Conservation (phyloP, 2,329 filamentous ascomycete genomes). For the Claviceps arundinis region DNA sequence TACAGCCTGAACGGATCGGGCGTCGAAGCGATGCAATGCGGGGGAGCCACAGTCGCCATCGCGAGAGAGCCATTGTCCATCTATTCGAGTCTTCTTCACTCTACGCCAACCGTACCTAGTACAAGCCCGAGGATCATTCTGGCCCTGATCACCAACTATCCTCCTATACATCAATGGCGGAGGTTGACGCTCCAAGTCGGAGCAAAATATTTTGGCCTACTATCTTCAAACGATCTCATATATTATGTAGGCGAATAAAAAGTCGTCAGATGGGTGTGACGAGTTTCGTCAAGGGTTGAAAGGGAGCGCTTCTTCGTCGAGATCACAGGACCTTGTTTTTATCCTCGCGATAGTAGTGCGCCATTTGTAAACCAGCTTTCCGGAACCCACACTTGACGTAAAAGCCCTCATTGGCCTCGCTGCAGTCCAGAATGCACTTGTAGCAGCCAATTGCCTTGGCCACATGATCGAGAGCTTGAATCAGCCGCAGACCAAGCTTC, state of each 20-base stretch:
- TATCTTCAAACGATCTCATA: neutral
- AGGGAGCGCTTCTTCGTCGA: neutral
- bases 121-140: too few relatives aligned
- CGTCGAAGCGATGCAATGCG: too few relatives aligned
- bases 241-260: neutral
- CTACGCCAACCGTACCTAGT: too few relatives aligned
- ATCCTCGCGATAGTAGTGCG: constrained; percentile 68
- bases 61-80: too few relatives aligned
- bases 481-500: constrained; percentile 84
- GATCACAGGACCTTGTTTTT: constrained; percentile 31
- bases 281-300: neutral
- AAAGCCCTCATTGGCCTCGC: constrained; percentile 90
- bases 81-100: too few relatives aligned
- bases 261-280: neutral
- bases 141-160: too few relatives aligned
- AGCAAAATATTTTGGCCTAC: neutral
- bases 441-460: constrained; percentile 86
- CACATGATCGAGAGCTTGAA: constrained; percentile 83
- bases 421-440: constrained; percentile 95
- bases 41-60: too few relatives aligned
- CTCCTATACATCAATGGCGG: too few relatives aligned
- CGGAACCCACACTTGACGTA: constrained; percentile 97
- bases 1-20: too few relatives aligned
- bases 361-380: constrained; percentile 88
- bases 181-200: neutral